These are phyloP conservation scores for Ambrosia trifida DNA, from an alignment of 129 eudicot genomes.

Conservation along the genomic window DNA sequence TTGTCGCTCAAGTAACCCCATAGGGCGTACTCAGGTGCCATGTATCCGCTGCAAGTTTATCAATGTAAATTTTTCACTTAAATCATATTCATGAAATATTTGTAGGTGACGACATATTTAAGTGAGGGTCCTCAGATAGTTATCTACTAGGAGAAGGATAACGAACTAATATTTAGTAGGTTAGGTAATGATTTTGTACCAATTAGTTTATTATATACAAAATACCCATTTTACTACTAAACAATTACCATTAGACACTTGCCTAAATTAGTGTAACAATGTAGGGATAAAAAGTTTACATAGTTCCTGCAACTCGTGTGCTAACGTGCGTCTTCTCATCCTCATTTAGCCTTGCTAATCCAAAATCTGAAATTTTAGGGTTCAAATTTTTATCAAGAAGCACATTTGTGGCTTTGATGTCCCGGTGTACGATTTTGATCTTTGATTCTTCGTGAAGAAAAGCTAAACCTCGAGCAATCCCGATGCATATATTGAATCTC, in stretches of 20 bases:
- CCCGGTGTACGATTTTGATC: conserved; percentile 74
- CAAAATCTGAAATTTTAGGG: conserved; percentile 86
- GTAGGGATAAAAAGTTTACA: conserved; percentile 39
- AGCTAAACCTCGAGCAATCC: conserved; percentile 77
- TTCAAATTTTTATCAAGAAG: conserved; percentile 60
- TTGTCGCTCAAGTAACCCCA: conserved; percentile 83
- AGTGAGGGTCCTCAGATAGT: no score
- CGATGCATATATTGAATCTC: conserved; percentile 66
- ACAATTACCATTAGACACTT: no score
- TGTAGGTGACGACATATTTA: no score
- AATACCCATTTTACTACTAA: no score
- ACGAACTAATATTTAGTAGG: no score
- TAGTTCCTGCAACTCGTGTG: conserved; percentile 84
- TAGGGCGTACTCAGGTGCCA: conserved; percentile 90
- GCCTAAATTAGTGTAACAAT: no score
- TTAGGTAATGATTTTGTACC: no score
- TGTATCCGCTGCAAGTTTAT: conserved; percentile 65
- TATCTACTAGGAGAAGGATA: no score
- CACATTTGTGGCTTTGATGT: conserved; percentile 82
- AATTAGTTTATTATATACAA: no score
- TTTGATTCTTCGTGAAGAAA: conserved; percentile 86
- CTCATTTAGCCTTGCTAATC: conserved; percentile 74
- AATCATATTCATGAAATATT: background rate
- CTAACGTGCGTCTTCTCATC: conserved; percentile 71
- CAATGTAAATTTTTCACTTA: background rate